Percentiles rank a stretch among this genome's conserved stretches.
Evolutionary conservation across 768 basidiomycete species (phyloP).

Genomic region (Hortiboletus campestris): DNA sequence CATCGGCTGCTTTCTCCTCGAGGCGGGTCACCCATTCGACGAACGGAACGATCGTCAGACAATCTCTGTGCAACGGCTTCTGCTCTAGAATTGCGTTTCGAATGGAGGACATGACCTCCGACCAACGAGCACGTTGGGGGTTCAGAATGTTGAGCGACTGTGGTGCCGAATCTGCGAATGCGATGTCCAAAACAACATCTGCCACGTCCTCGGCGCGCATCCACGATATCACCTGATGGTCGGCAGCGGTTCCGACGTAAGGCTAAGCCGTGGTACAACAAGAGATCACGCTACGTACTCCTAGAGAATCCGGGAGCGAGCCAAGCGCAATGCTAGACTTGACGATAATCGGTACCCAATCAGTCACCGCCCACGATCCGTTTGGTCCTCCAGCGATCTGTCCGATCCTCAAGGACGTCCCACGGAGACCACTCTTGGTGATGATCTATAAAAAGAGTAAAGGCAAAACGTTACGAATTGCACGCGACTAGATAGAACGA

Average conservation of each 20-base stretch:
- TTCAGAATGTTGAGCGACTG: background rate
- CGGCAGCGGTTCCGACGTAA: background rate
- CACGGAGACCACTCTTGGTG: background rate
- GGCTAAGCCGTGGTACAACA: no score
- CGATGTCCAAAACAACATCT: background rate
- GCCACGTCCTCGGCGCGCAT: background rate
- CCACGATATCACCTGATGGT: background rate
- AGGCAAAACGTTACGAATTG: background rate
- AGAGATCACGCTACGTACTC: background rate
- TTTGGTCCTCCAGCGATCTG: background rate
- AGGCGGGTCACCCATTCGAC: background rate
- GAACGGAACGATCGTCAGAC: background rate
- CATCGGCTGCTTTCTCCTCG: background rate
- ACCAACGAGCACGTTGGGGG: background rate
- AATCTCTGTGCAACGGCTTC: background rate
- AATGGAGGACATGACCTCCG: background rate
- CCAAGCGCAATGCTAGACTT: background rate
- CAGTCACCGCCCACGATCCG: background rate
- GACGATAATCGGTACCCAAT: constrained; percentile 1
- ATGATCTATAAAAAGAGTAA: background rate
- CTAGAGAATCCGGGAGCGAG: background rate
- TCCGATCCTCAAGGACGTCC: background rate
- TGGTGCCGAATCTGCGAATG: background rate
- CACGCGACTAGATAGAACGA: background rate
- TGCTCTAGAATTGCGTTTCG: background rate